Percentiles rank a stretch among this genome's conserved stretches.
phyloP scores from a whole-genome alignment of 2,329 filamentous ascomycete genomes.

The Dissoconium aciculare region DNA sequence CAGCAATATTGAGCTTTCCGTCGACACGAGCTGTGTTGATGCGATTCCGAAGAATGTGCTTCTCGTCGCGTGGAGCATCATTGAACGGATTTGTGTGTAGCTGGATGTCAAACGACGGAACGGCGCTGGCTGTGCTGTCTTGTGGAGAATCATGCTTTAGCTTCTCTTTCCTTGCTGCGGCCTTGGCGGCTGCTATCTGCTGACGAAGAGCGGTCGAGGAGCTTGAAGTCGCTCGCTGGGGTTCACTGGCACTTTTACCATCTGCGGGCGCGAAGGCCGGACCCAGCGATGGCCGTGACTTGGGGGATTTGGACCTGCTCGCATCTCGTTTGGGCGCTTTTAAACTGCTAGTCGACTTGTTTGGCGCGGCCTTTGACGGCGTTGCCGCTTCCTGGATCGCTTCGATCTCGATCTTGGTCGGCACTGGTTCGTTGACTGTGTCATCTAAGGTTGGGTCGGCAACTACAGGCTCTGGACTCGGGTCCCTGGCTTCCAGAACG shows the following conservation, averaged over 20 bases:
- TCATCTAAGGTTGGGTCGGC: too few relatives aligned
- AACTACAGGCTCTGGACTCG: too few relatives aligned
- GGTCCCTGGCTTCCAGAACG: too few relatives aligned
- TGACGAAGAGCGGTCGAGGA: slow-evolving; percentile 72
- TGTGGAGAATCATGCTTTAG: slow-evolving; percentile 22
- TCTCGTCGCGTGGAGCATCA: slow-evolving; percentile 43
- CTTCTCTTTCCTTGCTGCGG: slow-evolving; percentile 39
- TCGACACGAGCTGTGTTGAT: slow-evolving; percentile 58
- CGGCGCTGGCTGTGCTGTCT: slow-evolving; percentile 14
- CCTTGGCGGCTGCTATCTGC: slow-evolving; percentile 85
- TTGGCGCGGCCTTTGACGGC: neutral
- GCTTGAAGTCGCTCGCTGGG: slow-evolving; percentile 10
- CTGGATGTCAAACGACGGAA: slow-evolving; percentile 42
- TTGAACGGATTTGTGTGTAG: slow-evolving; percentile 56
- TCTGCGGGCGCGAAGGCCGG: slow-evolving; percentile 21
- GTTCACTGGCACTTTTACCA: neutral
- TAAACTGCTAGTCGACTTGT: too few relatives aligned
- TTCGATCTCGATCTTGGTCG: too few relatives aligned
- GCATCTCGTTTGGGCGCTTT: too few relatives aligned
- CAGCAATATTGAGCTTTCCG: slow-evolving; percentile 77
- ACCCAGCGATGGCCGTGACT: slow-evolving; percentile 20
- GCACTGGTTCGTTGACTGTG: too few relatives aligned
- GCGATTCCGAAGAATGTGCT: slow-evolving; percentile 57
- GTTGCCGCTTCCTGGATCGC: neutral
- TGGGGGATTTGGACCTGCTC: slow-evolving; percentile 4